Evolutionary conservation across 2,329 filamentous ascomycete genomes (phyloP).

Genomic region (Corynespora cassiicola): DNA sequence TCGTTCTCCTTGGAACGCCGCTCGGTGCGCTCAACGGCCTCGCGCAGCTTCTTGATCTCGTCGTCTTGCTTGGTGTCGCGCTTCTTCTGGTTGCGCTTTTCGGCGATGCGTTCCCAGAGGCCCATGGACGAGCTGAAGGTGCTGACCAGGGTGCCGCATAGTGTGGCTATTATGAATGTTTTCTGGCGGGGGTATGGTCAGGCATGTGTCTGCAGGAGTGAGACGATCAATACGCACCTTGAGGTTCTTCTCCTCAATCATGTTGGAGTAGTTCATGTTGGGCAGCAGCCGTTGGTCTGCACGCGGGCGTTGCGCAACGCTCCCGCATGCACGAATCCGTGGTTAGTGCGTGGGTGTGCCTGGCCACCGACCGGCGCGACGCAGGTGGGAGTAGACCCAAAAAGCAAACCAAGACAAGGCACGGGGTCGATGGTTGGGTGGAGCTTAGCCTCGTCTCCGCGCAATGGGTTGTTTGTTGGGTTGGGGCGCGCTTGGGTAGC

Average conservation of each 20-base stretch:
- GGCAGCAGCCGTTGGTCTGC: too few species aligned
- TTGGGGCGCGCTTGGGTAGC: too few species aligned
- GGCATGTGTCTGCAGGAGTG: constrained; percentile 1
- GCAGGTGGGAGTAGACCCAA: too few species aligned
- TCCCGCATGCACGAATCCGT: too few species aligned
- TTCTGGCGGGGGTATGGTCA: constrained; percentile 32
- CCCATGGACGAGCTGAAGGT: constrained; percentile 53
- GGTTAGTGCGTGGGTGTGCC: too few species aligned
- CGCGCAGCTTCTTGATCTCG: constrained; percentile 40
- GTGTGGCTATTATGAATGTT: constrained; percentile 54
- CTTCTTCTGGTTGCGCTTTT: constrained; percentile 45
- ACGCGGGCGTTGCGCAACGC: too few species aligned
- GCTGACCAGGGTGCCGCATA: constrained; percentile 52
- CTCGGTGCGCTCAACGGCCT: constrained; percentile 37
- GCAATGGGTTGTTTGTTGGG: too few species aligned
- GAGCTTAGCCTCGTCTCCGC: too few species aligned
- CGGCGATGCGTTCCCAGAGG: constrained; percentile 49
- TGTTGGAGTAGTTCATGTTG: constrained; percentile 53
- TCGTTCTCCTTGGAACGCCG: constrained; percentile 32
- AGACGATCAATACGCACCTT: constrained; percentile 30
- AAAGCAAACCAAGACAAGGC: too few species aligned
- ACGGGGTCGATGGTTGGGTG: too few species aligned
- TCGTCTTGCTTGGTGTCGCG: constrained; percentile 42
- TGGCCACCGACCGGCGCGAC: too few species aligned
- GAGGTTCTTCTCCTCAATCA: constrained; percentile 54